Conservation (phyloP, 306 rosid species). For the Malus sieversii region DNA sequence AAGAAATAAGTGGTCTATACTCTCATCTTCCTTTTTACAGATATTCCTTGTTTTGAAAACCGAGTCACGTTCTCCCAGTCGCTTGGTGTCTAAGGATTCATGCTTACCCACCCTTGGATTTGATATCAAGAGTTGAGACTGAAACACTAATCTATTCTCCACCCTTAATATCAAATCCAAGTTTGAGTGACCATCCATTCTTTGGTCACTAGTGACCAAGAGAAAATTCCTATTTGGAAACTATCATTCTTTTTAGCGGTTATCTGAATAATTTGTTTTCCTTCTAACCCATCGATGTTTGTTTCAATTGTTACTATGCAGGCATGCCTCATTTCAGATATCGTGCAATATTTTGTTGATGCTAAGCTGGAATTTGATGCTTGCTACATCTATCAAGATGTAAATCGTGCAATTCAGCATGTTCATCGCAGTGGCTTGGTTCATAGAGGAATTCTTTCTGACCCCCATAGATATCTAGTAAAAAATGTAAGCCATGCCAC, state of each 20-base stretch:
- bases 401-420: constrained; percentile 76
- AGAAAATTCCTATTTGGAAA: no score
- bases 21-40: background rate
- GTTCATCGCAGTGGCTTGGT: constrained; percentile 87
- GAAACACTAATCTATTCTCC: no score
- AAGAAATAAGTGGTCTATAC: background rate
- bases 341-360: constrained; percentile 85
- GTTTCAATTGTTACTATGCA: constrained; percentile 26
- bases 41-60: background rate
- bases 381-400: constrained; percentile 83
- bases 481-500: constrained; percentile 61
- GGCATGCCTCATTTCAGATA: constrained; percentile 99
- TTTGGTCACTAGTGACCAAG: no score
- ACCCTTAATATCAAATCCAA: no score
- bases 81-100: no score
- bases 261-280: background rate
- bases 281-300: constrained; percentile 20
- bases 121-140: no score
- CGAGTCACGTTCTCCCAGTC: no score
- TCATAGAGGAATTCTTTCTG: constrained; percentile 68
- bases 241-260: background rate
- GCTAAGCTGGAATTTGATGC: constrained; percentile 92
- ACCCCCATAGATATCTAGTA: constrained; percentile 68
- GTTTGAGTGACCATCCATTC: no score
- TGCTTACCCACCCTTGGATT: no score